Base-by-base conservation (phyloP, 495 filamentous ascomycete species). In the Staphylotrichum longicolle region DNA sequence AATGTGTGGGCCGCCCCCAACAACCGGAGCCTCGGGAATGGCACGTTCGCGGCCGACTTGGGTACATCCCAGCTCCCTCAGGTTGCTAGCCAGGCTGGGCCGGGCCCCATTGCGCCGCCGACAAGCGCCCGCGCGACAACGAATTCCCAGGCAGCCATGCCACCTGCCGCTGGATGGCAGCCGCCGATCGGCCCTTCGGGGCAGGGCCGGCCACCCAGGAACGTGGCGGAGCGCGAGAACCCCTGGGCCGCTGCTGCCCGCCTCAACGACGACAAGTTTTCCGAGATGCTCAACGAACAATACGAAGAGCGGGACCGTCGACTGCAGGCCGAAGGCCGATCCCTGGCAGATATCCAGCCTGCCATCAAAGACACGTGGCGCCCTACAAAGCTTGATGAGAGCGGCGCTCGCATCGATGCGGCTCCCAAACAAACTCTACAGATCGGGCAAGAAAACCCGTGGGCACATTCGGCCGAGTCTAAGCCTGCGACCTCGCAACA, bases 1-100 rank as follows among this genome's bases (percentile, higher is more conserved):
- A 91, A 88, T 66, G 84, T 88, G 6, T 92, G 90, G 89, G 89
- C 88, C 40, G 84, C 86, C n/a, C 80, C 88, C 7, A 85, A 80
- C 67, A 84, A 89, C 65, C 83, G 84, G 58, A 84, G 83, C 27
- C 78, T 92, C 30, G 89, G 89, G 3, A 92, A 92, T 65, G 89
- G 89, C n/a, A 88, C 88, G 4, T 92, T 92, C 67, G 84, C 86
- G 51, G 81, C 84, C 51, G 79, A 83, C 56, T 74, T 91, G 20
- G 78, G 80, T 9, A 71, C 78, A 69, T 54, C 75, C 62, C 63
- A 74, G 73, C 51, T 67, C 66, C 41, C 77, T 69, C 63, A 62
- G 64, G 69, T 72, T 12, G 62, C 70, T 12, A 58, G 56, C 15
- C 74, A 76, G 57, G 59, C 74, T 2, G 76, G 76, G 1, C 77